Evolutionary conservation across 192 early-diverging fungal genomes (phyloP).

Genomic region (Backusella macrospora): DNA sequence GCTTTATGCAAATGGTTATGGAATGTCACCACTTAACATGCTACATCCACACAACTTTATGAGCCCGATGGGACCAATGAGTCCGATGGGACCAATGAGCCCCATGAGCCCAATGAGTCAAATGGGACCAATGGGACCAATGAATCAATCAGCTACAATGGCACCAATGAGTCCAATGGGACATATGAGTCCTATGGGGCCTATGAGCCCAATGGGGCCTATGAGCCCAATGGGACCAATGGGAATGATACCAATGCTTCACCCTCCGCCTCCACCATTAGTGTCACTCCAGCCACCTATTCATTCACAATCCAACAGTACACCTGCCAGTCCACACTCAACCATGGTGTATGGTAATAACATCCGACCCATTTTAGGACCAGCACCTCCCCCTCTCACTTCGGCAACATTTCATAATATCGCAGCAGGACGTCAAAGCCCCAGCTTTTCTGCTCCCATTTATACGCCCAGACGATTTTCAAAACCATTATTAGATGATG

Average conservation of each 20-base stretch:
- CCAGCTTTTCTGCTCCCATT: conserved; percentile 18
- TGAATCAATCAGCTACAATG: conserved; percentile 3
- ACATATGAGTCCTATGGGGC: neutral
- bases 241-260: conserved; percentile 16
- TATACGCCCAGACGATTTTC: conserved; percentile 9
- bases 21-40: conserved; percentile 12
- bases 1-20: conserved; percentile 33
- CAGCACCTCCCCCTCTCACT: neutral
- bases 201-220: neutral
- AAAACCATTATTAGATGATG: conserved; percentile 17
- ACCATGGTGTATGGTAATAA: conserved; percentile 4
- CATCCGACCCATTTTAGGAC: conserved; percentile 2
- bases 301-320: neutral
- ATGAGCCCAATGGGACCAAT: conserved; percentile 2
- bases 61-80: conserved; percentile 13
- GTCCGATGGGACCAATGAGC: conserved; percentile 11
- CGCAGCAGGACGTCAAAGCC: conserved; percentile 15
- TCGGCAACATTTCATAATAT: neutral
- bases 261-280: neutral
- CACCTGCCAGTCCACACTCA: conserved; percentile 2
- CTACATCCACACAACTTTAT: conserved; percentile 15
- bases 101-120: conserved; percentile 11
- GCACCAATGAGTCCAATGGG: conserved; percentile 5
- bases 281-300: neutral
- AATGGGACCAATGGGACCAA: conserved; percentile 13